Conservation (phyloP, 805 yeast species). For the Citeromyces matritensis region DNA sequence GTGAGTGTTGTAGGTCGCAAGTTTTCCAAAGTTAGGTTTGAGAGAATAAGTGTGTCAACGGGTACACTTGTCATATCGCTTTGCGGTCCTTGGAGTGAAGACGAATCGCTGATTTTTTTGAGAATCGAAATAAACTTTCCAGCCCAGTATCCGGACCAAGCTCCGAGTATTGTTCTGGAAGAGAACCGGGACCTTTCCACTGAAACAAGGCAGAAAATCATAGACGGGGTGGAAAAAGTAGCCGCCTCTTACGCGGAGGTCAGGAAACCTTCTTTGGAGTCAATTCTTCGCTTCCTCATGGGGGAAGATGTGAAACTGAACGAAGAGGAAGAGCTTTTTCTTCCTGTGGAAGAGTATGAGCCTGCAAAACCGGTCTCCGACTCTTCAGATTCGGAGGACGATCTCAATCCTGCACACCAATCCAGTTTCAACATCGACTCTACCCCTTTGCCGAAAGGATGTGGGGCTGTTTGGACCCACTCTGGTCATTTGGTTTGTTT, state of each 20-base stretch:
- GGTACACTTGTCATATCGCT: slow-evolving; percentile 69
- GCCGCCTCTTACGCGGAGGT: slow-evolving; percentile 37
- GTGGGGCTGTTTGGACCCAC: slow-evolving; percentile 83
- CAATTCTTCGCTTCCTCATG: slow-evolving; percentile 57
- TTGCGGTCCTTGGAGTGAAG: slow-evolving; percentile 59
- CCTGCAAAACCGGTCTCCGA: slow-evolving; percentile 17
- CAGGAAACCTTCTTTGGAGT: slow-evolving; percentile 63
- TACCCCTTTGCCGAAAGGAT: slow-evolving; percentile 85
- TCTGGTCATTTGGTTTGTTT: slow-evolving; percentile 74
- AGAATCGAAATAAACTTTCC: slow-evolving; percentile 66
- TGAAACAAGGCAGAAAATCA: slow-evolving; percentile 33
- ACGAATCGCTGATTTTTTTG: slow-evolving; percentile 40
- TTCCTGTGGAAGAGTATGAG: slow-evolving; percentile 5
- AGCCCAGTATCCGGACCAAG: slow-evolving; percentile 44
- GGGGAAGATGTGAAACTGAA: slow-evolving; percentile 60
- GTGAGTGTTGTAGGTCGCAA: slow-evolving; percentile 78
- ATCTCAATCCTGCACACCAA: slow-evolving; percentile 8
- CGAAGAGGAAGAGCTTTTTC: slow-evolving; percentile 12
- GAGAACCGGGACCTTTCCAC: slow-evolving; percentile 57
- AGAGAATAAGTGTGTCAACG: slow-evolving; percentile 75
- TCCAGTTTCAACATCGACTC: slow-evolving; percentile 60
- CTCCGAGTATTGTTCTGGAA: slow-evolving; percentile 33
- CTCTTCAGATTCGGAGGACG: slow-evolving; percentile 17
- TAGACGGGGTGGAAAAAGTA: slow-evolving; percentile 35
- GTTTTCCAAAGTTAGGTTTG: slow-evolving; percentile 78